Base-by-base conservation (phyloP, 305 asterid species). In the Fraxinus greggii region DNA sequence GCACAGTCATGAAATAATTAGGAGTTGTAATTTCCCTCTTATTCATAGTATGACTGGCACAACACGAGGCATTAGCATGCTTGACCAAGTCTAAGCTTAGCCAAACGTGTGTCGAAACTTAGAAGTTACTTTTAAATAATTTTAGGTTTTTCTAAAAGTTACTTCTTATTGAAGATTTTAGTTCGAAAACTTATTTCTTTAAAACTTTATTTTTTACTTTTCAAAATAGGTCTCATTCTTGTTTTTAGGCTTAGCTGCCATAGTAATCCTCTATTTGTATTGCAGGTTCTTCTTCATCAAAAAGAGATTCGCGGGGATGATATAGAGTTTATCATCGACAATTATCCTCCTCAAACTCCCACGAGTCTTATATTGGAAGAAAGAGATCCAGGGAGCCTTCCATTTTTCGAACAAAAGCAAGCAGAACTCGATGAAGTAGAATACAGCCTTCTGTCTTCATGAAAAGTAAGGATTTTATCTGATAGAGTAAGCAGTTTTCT, bases 271-370 rank as follows among this genome's bases (percentile, higher is more conserved):
- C 21, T 69, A 13, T 69, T 81, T 59, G 36, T 74, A 24, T 59
- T 87, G 79, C 90, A 97, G 99, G 99, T 97, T 82, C 94, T 97
- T 87, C 87, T 97, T 74, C 88, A 90, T 79, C 94, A 84, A 86
- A 90, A 87, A 82, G 99, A 97, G 90, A 89, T 97, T 54, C 92
- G 83, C 5, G 99, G 99, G 82, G 88, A 89, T 1, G 98, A 90
- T 80, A 93, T 97, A 1, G 97, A 97, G 48, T 90, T 79, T 40
- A 92, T 97, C 80, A 81, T 97, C 1, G 92, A 88, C 45, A 91
- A 88, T 70, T 97, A 97, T 85, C 99, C 99, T 24, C 88, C 91
- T 0, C 87, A 95, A 79, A 92, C 92, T 38, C 98, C 98, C 5
- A 80, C 89, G 8, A 91, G 90, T 82, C 89, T 82, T 56, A 88